Conservation (phyloP, 1,284 basidiomycete genomes). For the Sanghuangporus weigelae region DNA sequence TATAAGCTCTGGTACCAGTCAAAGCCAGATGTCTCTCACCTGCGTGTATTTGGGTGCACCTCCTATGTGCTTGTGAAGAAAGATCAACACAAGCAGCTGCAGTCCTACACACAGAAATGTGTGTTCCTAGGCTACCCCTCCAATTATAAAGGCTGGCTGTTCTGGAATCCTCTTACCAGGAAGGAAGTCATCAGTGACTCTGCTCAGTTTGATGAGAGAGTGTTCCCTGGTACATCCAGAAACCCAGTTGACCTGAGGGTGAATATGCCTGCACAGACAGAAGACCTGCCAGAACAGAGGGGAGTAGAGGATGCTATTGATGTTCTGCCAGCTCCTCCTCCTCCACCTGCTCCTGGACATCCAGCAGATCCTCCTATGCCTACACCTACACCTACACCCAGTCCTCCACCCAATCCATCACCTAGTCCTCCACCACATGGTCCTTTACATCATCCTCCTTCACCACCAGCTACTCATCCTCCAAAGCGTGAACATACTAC, state of each 20-base stretch:
- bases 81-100: no score
- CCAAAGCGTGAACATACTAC: no score
- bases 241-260: not conserved
- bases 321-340: no score
- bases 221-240: constrained; percentile 26
- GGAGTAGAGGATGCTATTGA: not conserved
- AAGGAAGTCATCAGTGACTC: constrained; percentile 18
- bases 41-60: no score
- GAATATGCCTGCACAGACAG: not conserved
- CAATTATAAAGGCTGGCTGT: no score
- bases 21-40: no score
- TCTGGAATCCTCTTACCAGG: not conserved
- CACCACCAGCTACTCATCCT: not conserved
- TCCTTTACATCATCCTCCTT: not conserved
- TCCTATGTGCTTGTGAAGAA: no score
- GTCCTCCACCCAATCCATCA: not conserved
- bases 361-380: not conserved
- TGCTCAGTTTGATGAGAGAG: constrained; percentile 21
- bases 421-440: not conserved
- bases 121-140: no score
- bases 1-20: no score
- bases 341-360: not conserved
- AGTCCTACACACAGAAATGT: no score
- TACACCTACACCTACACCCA: not conserved
- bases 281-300: not conserved